Percentiles rank a stretch among this genome's conserved stretches.
phyloP scores from a whole-genome alignment of 495 filamentous ascomycete genomes.

The Parachaetomium inaequale region DNA sequence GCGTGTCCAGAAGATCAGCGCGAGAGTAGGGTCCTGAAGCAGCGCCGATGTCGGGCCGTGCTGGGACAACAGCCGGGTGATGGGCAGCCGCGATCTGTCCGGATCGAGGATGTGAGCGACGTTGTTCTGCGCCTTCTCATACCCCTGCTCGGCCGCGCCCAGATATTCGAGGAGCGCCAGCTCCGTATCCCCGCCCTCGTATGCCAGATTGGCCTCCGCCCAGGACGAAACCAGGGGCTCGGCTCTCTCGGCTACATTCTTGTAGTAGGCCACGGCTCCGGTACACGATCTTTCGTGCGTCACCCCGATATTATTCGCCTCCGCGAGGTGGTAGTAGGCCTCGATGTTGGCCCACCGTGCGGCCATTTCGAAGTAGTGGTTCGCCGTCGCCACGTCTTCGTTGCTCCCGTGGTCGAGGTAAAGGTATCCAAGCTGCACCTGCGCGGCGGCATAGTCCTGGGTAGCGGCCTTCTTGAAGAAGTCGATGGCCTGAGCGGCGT shows the following conservation, averaged over 20 bases:
- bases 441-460: conserved; percentile 76
- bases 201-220: conserved; percentile 79
- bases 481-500: conserved; percentile 70
- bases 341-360: conserved; percentile 85
- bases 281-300: conserved; percentile 77
- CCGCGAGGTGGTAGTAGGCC: conserved; percentile 91
- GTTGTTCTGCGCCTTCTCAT: conserved; percentile 89
- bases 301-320: conserved; percentile 77
- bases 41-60: conserved; percentile 46
- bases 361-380: conserved; percentile 88
- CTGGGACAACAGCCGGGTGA: conserved; percentile 38
- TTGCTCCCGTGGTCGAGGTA: conserved; percentile 88
- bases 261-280: conserved; percentile 84
- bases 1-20: conserved; percentile 93
- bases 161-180: conserved; percentile 79
- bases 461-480: conserved; percentile 79
- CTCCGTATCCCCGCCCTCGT: conserved; percentile 80
- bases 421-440: conserved; percentile 78
- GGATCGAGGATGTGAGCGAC: conserved; percentile 90
- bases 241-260: conserved; percentile 86
- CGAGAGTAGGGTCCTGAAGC: conserved; percentile 68
- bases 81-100: conserved; percentile 52
- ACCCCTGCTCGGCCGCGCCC: conserved; percentile 94
- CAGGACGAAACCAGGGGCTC: conserved; percentile 83
- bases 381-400: conserved; percentile 59